These are phyloP conservation scores for Colletotrichum trifolii DNA, from an alignment of 2,329 filamentous ascomycete species.

Conservation along the genomic window DNA sequence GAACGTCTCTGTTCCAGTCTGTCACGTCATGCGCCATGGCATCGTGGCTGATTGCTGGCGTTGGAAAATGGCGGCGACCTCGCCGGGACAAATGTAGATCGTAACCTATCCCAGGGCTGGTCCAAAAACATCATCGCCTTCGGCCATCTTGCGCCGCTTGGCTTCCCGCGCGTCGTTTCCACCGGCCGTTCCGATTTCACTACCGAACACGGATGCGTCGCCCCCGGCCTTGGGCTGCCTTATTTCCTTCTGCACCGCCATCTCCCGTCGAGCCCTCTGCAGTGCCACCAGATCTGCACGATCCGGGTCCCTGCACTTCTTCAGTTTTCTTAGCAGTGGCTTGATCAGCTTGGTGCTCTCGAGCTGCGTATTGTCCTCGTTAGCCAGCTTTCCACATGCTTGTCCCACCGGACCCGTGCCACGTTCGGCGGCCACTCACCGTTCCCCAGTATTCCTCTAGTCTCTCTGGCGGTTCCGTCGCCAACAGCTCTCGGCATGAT, in stretches of 20 bases:
- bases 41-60: too few relatives aligned
- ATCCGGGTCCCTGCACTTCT: slow-evolving; percentile 78
- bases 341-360: slow-evolving; percentile 63
- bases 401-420: background rate
- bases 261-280: slow-evolving; percentile 71
- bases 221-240: slow-evolving; percentile 48
- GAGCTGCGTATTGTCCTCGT: slow-evolving; percentile 49
- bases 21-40: background rate
- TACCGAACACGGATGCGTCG: slow-evolving; percentile 61
- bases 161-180: slow-evolving; percentile 47
- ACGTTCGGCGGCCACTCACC: slow-evolving; percentile 44
- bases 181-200: slow-evolving; percentile 35
- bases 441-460: slow-evolving; percentile 65
- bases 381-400: slow-evolving; percentile 33
- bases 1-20: too few relatives aligned
- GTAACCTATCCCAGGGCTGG: slow-evolving; percentile 16
- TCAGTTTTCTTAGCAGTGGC: slow-evolving; percentile 75
- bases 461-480: slow-evolving; percentile 66
- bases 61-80: background rate
- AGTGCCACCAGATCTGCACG: slow-evolving; percentile 77
- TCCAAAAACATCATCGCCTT: slow-evolving; percentile 60
- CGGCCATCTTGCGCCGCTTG: slow-evolving; percentile 59
- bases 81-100: background rate
- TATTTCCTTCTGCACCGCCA: slow-evolving; percentile 54
- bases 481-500: slow-evolving; percentile 64